Evolutionary conservation across 805 yeast genomes (phyloP).

Genomic region (Candida golubevii): DNA sequence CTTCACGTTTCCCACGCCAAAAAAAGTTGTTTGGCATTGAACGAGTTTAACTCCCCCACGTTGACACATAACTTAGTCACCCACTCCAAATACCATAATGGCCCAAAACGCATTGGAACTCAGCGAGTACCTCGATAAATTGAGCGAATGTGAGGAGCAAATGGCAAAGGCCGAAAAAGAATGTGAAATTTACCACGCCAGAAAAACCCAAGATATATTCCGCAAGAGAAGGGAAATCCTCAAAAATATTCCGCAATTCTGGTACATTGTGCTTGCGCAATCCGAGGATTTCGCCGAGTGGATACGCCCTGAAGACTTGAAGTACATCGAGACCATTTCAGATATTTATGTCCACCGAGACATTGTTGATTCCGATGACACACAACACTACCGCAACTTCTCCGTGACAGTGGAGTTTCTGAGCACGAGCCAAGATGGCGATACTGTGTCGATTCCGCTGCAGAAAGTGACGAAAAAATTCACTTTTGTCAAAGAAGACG

Average conservation of each 20-base stretch:
- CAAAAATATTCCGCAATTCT: conserved; percentile 62
- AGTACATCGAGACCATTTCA: conserved; percentile 61
- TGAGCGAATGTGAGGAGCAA: conserved; percentile 56
- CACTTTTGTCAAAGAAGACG: conserved; percentile 43
- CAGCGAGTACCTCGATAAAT: conserved; percentile 32
- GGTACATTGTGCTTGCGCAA: conserved; percentile 84
- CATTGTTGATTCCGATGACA: conserved; percentile 27
- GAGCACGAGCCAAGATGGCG: conserved; percentile 27
- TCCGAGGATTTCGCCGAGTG: conserved; percentile 83
- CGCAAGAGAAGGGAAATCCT: conserved; percentile 52
- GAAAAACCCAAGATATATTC: conserved; percentile 54
- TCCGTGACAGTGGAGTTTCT: conserved; percentile 55
- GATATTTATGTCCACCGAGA: conserved; percentile 61
- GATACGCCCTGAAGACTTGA: conserved; percentile 70
- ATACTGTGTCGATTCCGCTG: conserved; percentile 37
- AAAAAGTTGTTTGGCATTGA: not conserved
- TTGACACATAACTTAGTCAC: not conserved
- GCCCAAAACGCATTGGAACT: conserved; percentile 12
- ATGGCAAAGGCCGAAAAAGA: conserved; percentile 58
- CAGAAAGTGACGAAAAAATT: conserved; percentile 63
- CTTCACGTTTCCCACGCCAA: too few relatives aligned
- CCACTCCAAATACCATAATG: conserved; percentile 1
- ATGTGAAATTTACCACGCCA: conserved; percentile 51
- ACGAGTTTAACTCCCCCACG: too few relatives aligned
- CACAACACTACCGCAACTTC: conserved; percentile 49